Conservation (phyloP, 257 asterid genomes). For the Gynochthodes officinalis region DNA sequence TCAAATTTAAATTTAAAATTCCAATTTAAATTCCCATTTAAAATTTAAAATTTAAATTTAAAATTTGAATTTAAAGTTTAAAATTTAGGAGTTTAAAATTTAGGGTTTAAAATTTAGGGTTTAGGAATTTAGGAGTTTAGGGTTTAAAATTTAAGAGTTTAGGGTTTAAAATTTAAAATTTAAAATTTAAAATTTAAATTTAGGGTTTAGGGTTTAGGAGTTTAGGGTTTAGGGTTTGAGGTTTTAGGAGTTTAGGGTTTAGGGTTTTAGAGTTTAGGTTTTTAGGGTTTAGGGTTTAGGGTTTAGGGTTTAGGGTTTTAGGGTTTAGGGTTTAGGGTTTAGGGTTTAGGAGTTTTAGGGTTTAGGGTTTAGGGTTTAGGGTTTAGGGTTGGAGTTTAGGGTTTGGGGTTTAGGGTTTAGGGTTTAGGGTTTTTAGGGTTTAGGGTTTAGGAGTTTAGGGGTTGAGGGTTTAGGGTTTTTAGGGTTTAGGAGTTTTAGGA, state of each 20-base stretch:
- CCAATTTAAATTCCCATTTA: no score
- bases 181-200: no score
- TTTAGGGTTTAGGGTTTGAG: constrained; percentile 13
- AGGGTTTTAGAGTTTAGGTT: constrained; percentile 6
- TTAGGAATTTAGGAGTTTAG: constrained; percentile 12
- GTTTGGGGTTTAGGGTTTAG: constrained; percentile 14
- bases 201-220: no score
- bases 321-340: constrained; percentile 10
- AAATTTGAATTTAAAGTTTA: neutral
- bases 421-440: constrained; percentile 11
- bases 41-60: constrained; percentile 6
- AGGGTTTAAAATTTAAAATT: no score
- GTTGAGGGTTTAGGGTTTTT: neutral
- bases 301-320: constrained; percentile 3
- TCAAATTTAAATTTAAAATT: no score
- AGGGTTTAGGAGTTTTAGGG: neutral
- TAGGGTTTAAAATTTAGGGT: constrained; percentile 10
- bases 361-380: neutral
- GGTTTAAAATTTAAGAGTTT: no score
- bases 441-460: constrained; percentile 14
- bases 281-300: neutral
- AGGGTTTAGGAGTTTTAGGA: constrained; percentile 6
- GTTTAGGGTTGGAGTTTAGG: constrained; percentile 8
- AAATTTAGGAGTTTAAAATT: neutral
- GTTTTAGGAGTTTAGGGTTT: constrained; percentile 13